Percentiles rank a stretch among this genome's conserved stretches.
Conservation (phyloP, 2,329 filamentous ascomycete genomes). For the Cadophora gregata region DNA sequence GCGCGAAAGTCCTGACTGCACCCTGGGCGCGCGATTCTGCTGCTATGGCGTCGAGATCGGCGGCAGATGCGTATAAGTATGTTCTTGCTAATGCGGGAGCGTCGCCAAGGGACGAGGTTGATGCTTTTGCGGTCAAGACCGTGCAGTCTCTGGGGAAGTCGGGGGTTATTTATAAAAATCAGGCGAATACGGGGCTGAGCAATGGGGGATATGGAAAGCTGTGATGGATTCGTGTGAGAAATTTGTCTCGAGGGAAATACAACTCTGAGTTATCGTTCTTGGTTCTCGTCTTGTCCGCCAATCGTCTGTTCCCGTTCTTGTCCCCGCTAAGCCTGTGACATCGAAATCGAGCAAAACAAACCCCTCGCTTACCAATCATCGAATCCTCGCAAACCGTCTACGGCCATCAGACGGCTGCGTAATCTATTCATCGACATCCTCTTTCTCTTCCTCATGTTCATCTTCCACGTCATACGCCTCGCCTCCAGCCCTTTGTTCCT, state of each 20-base stretch:
- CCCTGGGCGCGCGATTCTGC: conserved; percentile 37
- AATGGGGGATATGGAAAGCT: conserved; percentile 41
- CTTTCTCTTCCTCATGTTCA: no score
- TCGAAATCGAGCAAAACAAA: background rate
- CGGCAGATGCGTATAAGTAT: conserved; percentile 46
- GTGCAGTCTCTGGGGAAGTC: conserved; percentile 35
- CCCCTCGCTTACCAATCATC: background rate
- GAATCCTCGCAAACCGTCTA: background rate
- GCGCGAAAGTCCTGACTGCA: conserved; percentile 31
- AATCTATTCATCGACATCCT: no score
- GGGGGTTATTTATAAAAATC: conserved; percentile 38
- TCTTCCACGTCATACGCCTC: no score
- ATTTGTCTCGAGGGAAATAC: no score
- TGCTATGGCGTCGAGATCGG: conserved; percentile 41
- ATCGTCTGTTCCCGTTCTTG: no score
- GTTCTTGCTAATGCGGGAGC: conserved; percentile 48
- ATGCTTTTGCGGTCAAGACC: conserved; percentile 38
- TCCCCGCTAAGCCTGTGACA: no score
- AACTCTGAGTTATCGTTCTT: no score
- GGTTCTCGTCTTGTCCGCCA: no score
- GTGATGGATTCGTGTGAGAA: background rate
- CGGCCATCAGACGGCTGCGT: no score
- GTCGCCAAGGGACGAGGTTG: conserved; percentile 42
- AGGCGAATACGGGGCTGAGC: conserved; percentile 37
- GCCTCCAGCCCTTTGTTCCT: no score